These are phyloP conservation scores for Citrullus colocynthis DNA, from an alignment of 306 rosid species.

Conservation along the genomic window DNA sequence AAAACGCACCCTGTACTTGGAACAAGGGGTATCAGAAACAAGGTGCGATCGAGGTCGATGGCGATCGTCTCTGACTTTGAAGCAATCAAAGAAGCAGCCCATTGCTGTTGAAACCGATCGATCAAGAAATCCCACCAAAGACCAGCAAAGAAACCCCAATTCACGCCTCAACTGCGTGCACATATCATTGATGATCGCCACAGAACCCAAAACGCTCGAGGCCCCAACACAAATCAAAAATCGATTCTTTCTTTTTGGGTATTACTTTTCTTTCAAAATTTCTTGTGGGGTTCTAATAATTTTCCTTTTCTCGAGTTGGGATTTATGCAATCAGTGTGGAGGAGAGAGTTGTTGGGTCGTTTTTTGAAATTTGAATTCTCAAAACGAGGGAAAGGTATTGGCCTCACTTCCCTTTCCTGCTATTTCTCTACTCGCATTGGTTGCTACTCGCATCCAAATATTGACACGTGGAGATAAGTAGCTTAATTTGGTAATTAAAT, in stretches of 20 bases:
- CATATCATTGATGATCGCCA: constrained; percentile 35
- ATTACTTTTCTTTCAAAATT: constrained; percentile 10
- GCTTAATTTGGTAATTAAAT: not conserved
- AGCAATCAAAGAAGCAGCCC: constrained; percentile 88
- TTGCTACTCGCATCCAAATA: not conserved
- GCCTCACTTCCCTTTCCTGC: constrained; percentile 9
- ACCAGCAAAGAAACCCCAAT: constrained; percentile 30
- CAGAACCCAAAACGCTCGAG: not conserved
- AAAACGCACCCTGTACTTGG: constrained; percentile 23
- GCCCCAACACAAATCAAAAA: not conserved
- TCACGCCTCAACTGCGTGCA: constrained; percentile 33
- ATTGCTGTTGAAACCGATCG: constrained; percentile 45
- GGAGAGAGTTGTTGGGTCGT: constrained; percentile 36
- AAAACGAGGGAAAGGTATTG: constrained; percentile 60
- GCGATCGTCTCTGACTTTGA: constrained; percentile 41
- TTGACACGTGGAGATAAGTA: not conserved
- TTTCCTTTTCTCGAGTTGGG: constrained; percentile 1
- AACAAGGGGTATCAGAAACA: constrained; percentile 21
- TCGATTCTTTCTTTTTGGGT: not conserved
- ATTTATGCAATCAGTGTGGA: constrained; percentile 2
- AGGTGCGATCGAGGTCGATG: constrained; percentile 25
- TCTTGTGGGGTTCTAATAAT: constrained; percentile 8
- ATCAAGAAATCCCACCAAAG: constrained; percentile 43
- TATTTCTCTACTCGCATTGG: not conserved
- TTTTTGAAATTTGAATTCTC: constrained; percentile 56